Evolutionary conservation across 108 stramenopile genomes (phyloP).

Genomic region (Chaetoceros tenuissimus): DNA sequence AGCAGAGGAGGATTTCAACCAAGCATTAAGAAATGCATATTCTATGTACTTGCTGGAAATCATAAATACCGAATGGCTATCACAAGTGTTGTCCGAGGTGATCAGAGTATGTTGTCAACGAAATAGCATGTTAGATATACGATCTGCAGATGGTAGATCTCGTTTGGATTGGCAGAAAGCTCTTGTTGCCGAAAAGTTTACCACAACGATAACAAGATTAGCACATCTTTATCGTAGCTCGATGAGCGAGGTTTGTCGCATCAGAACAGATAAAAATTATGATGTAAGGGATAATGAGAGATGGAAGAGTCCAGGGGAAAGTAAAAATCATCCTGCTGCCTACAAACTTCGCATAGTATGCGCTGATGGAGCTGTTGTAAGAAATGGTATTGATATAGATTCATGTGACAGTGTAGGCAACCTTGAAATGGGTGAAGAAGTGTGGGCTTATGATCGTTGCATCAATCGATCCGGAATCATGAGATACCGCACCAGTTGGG

Average conservation of each 20-base stretch:
- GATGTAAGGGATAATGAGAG: slow-evolving; percentile 41
- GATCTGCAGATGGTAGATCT: not conserved
- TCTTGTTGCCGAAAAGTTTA: slow-evolving; percentile 44
- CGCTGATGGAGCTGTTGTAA: slow-evolving; percentile 82
- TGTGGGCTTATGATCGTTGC: slow-evolving; percentile 74
- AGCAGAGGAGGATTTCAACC: slow-evolving; percentile 7
- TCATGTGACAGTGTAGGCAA: slow-evolving; percentile 73
- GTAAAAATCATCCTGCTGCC: slow-evolving; percentile 18
- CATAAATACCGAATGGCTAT: slow-evolving; percentile 53
- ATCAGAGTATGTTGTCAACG: slow-evolving; percentile 52
- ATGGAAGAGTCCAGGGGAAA: slow-evolving; percentile 1
- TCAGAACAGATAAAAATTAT: slow-evolving; percentile 48
- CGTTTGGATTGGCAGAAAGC: slow-evolving; percentile 53
- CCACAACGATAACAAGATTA: slow-evolving; percentile 31
- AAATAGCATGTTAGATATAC: slow-evolving; percentile 8
- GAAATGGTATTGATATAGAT: slow-evolving; percentile 90
- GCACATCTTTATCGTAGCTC: slow-evolving; percentile 52
- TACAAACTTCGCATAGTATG: slow-evolving; percentile 81
- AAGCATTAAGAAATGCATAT: slow-evolving; percentile 5
- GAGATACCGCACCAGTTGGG: slow-evolving; percentile 74
- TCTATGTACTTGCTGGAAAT: slow-evolving; percentile 42
- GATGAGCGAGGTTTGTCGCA: slow-evolving; percentile 58
- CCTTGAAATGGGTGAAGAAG: slow-evolving; percentile 81
- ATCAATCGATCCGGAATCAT: slow-evolving; percentile 85
- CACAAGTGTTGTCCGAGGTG: slow-evolving; percentile 36